Evolutionary conservation across 2,329 filamentous ascomycete species (phyloP).

Genomic region (Trichoderma pleuroti): DNA sequence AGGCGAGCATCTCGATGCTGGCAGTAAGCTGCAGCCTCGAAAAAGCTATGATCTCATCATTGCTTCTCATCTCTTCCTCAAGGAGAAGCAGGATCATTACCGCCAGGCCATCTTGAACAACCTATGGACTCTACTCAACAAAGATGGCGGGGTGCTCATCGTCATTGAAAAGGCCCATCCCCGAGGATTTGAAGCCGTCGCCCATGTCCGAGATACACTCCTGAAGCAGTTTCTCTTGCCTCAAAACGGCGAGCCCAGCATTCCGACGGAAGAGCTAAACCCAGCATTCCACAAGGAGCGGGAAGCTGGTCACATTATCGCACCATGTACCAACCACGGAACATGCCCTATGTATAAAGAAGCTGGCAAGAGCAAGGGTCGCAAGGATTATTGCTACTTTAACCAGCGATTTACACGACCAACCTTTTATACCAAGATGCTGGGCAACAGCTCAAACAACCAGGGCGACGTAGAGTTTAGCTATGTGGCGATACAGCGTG

Average conservation of each 20-base stretch:
- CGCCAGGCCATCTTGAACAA: conserved; percentile 80
- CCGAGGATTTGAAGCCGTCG: conserved; percentile 87
- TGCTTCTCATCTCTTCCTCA: conserved; percentile 78
- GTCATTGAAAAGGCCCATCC: conserved; percentile 88
- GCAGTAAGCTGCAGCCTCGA: conserved; percentile 51
- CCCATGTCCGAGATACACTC: conserved; percentile 75
- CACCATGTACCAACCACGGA: conserved; percentile 83
- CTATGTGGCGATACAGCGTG: conserved; percentile 81
- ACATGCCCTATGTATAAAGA: conserved; percentile 83
- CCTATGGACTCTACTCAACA: conserved; percentile 81
- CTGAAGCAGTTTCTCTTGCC: conserved; percentile 68
- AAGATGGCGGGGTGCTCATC: conserved; percentile 80
- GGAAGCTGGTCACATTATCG: conserved; percentile 62
- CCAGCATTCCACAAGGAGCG: conserved; percentile 42
- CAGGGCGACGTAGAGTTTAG: conserved; percentile 90
- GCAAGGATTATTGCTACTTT: conserved; percentile 91
- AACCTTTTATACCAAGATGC: conserved; percentile 71
- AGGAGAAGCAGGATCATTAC: conserved; percentile 69
- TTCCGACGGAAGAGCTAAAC: conserved; percentile 38
- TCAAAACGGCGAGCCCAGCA: conserved; percentile 37
- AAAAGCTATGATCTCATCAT: conserved; percentile 90
- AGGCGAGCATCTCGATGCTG: conserved; percentile 57
- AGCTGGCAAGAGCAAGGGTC: conserved; percentile 65
- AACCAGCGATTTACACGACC: conserved; percentile 84
- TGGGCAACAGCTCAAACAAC: conserved; percentile 67